Evolutionary conservation across 2,329 filamentous ascomycete genomes (phyloP), one percentile per base, ranked within the genome.

Genomic region (Fusarium pseudograminearum): DNA sequence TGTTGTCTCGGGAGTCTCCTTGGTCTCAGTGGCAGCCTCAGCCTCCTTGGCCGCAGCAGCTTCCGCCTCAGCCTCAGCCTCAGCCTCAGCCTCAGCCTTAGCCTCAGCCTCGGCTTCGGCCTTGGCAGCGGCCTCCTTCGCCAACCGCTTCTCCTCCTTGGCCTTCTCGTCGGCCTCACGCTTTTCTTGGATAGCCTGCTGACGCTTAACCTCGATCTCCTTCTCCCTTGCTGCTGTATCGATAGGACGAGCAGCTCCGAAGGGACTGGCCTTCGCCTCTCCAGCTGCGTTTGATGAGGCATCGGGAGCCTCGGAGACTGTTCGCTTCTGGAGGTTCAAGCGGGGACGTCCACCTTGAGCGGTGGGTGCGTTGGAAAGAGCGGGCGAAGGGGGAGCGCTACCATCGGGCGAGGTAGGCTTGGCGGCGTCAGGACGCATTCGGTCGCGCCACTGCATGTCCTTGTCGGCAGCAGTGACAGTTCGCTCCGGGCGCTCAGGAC

Each of bases 231-330:
- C 88, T 46, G 93, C 92, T 47, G 95, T 98, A 81, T 99, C 94
- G 74, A 98, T 97, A 57, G 96, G 96, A 67, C 92, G 90, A 59
- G 96, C 96, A 65, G 92, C 94, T 75, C 96, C 96, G 78, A 99
- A 99, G 41, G 94, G 94, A 80, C 91, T 98, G 28, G 94, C 87
- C 84, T 98, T 98, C 42, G 92, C 84, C 75, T 96, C 91, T 31
- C 82, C 78, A 20, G 83, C 74, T 12, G 89, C 84, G 26, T 89
- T 78, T 5, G 86, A 82, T 34, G 82, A 70, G 12, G 81, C 76
- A 65, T 87, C 87, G 6, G 83, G 77, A 5, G 84, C 86, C 75
- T 97, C 94, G 1, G 94, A 91, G 15, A 98, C 93, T 6, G 94
- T 98, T 73, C 96, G 90, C 87, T 98, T 98, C 70, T 90, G 83